Conservation (phyloP, 2,329 filamentous ascomycete genomes). For the Reticulascus tulasneorum region DNA sequence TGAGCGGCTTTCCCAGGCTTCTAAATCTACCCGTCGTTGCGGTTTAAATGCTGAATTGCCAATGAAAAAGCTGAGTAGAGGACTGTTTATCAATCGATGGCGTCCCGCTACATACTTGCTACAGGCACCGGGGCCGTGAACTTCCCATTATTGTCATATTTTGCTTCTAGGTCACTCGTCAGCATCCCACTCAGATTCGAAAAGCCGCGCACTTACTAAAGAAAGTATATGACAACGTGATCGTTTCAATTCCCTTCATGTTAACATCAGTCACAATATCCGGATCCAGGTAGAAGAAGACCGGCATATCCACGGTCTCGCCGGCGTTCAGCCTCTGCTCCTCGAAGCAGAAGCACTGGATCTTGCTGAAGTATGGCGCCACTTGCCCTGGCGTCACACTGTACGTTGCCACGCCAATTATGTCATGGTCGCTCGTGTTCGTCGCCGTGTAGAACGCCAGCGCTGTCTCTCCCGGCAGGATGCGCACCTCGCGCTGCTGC, state of each 20-base stretch:
- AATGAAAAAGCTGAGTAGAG: no score
- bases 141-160: conserved; percentile 42
- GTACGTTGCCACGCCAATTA: conserved; percentile 97
- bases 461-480: conserved; percentile 93
- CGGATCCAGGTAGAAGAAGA: conserved; percentile 98
- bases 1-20: no score
- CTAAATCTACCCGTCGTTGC: no score
- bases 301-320: conserved; percentile 98
- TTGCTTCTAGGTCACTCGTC: conserved; percentile 30
- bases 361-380: conserved; percentile 98
- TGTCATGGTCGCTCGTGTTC: conserved; percentile 84
- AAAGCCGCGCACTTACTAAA: conserved; percentile 81
- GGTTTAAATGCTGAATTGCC: no score
- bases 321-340: conserved; percentile 91
- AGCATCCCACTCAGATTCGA: background rate
- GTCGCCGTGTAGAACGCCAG: conserved; percentile 97
- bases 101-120: no score
- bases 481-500: conserved; percentile 93
- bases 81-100: no score
- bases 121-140: conserved; percentile 33
- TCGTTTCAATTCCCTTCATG: conserved; percentile 91
- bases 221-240: conserved; percentile 95
- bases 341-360: conserved; percentile 99
- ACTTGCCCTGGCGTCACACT: conserved; percentile 95
- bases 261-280: conserved; percentile 88